Conservation (phyloP, 768 basidiomycete species). For the Galerina sulciceps region DNA sequence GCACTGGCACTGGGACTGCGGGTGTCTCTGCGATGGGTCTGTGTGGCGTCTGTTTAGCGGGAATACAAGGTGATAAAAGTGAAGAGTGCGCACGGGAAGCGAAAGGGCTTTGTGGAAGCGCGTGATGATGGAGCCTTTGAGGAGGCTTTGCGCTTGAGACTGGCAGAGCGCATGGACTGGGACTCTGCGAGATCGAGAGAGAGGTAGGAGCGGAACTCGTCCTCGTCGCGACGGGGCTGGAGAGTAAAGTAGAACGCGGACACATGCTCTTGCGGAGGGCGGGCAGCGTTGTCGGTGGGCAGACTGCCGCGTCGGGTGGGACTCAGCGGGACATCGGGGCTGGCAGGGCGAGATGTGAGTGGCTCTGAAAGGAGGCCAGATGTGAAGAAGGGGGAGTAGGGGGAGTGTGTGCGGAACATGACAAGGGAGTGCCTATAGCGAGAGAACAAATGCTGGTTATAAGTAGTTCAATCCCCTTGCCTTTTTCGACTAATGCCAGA, state of each 20-base stretch:
- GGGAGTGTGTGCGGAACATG: conserved; percentile 48
- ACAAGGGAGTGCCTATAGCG: conserved; percentile 11
- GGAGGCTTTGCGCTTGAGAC: conserved; percentile 35
- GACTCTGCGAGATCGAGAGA: conserved; percentile 71
- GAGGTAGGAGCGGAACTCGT: conserved; percentile 61
- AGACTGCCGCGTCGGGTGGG: conserved; percentile 38
- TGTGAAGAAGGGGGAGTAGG: conserved; percentile 70
- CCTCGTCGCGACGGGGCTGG: conserved; percentile 42
- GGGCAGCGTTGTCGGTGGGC: conserved; percentile 32
- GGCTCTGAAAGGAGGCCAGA: conserved; percentile 54
- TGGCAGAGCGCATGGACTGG: conserved; percentile 43
- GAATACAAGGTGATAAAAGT: not conserved
- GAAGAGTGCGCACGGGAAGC: conserved; percentile 27
- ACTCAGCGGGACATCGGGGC: conserved; percentile 24
- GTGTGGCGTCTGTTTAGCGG: conserved; percentile 1
- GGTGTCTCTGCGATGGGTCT: conserved; percentile 28
- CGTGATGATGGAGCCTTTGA: conserved; percentile 17
- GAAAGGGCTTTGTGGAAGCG: conserved; percentile 10
- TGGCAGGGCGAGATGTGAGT: conserved; percentile 14
- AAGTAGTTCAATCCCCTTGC: not conserved
- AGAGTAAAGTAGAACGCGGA: conserved; percentile 54
- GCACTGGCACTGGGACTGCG: conserved; percentile 19
- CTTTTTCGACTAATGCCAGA: not conserved
- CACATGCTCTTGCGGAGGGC: conserved; percentile 22
- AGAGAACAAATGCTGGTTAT: not conserved